Base-by-base conservation (phyloP, 2,329 filamentous ascomycete species). In the Didymosphaeria variabile region DNA sequence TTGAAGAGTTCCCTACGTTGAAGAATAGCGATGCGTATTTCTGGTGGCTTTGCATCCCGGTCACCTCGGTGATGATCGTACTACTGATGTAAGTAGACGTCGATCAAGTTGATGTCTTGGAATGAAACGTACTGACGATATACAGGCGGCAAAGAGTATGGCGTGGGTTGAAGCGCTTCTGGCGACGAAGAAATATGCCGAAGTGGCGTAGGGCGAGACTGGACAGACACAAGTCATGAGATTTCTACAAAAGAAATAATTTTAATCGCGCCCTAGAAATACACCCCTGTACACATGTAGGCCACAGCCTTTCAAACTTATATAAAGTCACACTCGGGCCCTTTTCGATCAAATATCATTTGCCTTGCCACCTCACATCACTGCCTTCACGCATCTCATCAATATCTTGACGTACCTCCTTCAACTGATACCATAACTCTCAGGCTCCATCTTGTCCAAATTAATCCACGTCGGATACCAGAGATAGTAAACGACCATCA, bases 11-110 rank as follows among this genome's bases (percentile, higher is more conserved):
- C 67, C 73, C 26, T 82, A 78, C 36, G 83, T 87, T 1, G 64
- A 85, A 78, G 5, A 78, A 89, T 68, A 84, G 81, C 5, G 87
- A 89, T 67, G 74, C 76, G 69, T 84, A 79, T 65, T 84, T 84
- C 61, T 84, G 81, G 81, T 61, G 74, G 10, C 79, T 84, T n/a
- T 81, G 81, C 0, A 69, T 79, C 0, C 82, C 82, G 0, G 72
- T 79, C 23, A 77, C 82, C 68, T 61, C 77, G 1, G 70, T 71
- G 0, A 80, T 77, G 0, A 55, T 77, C 12, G 19, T 78, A 4
- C 69, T 75, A 1, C 64, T 80, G 4, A 65, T 72, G 67, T 58
- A 59, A 4, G 64, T 66, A 2, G 15, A 12, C 36, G 36, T 38
- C 13, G 9, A 38, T 38, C 13, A 8, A 38, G 45, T 63, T 62